phyloP scores from a whole-genome alignment of 2,329 filamentous ascomycete species.

The Fusarium neocosmosporiellum region DNA sequence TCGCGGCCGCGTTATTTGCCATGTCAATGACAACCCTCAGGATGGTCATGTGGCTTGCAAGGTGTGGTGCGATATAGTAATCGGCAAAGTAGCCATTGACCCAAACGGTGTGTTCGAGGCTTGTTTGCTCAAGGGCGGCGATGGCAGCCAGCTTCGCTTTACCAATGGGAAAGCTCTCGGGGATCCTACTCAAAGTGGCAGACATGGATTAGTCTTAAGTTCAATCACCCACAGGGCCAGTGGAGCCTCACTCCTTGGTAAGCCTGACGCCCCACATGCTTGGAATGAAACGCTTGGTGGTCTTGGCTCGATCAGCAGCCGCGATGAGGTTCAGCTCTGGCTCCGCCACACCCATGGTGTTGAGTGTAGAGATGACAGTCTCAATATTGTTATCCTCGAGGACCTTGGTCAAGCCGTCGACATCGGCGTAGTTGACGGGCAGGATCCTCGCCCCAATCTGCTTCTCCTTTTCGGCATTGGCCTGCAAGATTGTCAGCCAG shows the following conservation, averaged over 20 bases:
- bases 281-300: not conserved
- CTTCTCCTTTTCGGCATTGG: not conserved
- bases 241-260: not conserved
- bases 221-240: not conserved
- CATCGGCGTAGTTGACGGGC: not conserved
- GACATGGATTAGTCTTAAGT: not conserved
- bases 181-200: not conserved
- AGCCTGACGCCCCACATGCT: not conserved
- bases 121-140: not conserved
- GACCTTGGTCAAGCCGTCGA: not conserved
- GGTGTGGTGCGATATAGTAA: not conserved
- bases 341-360: not conserved
- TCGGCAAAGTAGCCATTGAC: slow-evolving; percentile 5
- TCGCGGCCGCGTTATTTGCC: slow-evolving; percentile 42
- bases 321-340: not conserved
- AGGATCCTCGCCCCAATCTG: not conserved
- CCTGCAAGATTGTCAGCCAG: not conserved
- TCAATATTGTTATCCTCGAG: not conserved
- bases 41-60: not conserved
- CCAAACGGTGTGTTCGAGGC: slow-evolving; percentile 1
- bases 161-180: not conserved
- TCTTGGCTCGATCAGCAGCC: not conserved
- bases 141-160: not conserved
- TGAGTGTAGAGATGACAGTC: not conserved
- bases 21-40: slow-evolving; percentile 49